Conservation (phyloP, 225 moss, liverwort and hornwort genomes). For the Sphagnum contortum region DNA sequence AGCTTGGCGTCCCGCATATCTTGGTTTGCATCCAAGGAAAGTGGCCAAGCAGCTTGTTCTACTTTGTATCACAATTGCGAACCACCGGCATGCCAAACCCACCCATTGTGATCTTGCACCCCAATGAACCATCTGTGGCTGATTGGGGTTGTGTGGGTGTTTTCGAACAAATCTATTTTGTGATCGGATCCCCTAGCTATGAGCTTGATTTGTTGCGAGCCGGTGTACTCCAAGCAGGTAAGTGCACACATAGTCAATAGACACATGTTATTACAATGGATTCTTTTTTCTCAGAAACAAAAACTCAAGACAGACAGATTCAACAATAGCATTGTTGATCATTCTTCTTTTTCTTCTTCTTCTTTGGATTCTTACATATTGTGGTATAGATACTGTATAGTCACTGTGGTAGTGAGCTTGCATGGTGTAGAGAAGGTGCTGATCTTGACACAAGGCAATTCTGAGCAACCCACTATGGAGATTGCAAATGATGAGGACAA, state of each 20-base stretch:
- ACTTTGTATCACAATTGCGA: constrained; percentile 68
- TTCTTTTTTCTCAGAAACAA: too few relatives aligned
- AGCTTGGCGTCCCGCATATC: constrained; percentile 50
- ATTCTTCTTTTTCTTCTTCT: too few relatives aligned
- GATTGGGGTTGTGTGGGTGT: constrained; percentile 85
- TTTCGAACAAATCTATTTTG: constrained; percentile 72
- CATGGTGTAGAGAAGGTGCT: constrained; percentile 54
- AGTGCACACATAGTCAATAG: not conserved
- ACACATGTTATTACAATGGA: too few relatives aligned
- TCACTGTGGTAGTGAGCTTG: too few relatives aligned
- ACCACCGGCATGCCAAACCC: constrained; percentile 40
- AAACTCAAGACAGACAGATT: too few relatives aligned
- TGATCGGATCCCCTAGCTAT: constrained; percentile 75
- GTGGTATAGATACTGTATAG: too few relatives aligned
- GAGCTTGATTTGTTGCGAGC: constrained; percentile 87
- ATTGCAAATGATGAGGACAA: constrained; percentile 25
- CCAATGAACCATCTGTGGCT: constrained; percentile 35
- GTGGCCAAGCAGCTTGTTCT: constrained; percentile 74
- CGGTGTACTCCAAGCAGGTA: constrained; percentile 81
- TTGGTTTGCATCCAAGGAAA: constrained; percentile 76
- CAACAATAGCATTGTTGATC: too few relatives aligned
- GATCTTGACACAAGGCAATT: constrained; percentile 56
- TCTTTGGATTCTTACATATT: too few relatives aligned
- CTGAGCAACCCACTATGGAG: constrained; percentile 32
- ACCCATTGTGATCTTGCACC: constrained; percentile 77